These are phyloP conservation scores for Cylindrotheca closterium DNA, from an alignment of 108 stramenopile genomes.

Conservation along the genomic window DNA sequence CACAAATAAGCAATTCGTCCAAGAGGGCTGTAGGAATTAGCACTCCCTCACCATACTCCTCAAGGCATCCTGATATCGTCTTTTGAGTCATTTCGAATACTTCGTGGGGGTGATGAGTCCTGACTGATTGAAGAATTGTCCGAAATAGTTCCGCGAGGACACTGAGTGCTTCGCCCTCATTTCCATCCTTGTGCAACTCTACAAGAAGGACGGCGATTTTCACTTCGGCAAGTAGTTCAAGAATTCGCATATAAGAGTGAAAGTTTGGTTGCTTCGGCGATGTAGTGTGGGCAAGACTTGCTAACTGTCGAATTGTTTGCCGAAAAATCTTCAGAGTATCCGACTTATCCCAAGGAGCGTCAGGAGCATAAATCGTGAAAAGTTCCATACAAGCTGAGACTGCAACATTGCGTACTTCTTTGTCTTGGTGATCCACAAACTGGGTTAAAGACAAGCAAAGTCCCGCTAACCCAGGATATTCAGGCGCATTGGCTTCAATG, in stretches of 20 bases:
- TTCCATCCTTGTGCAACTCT: conserved; percentile 50
- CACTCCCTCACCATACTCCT: conserved; percentile 63
- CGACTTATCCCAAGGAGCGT: conserved; percentile 68
- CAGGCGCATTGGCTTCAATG: conserved; percentile 27
- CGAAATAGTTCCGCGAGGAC: conserved; percentile 58
- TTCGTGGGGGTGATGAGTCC: conserved; percentile 68
- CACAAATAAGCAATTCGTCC: conserved; percentile 66
- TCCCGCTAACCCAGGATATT: conserved; percentile 58
- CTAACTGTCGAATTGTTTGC: conserved; percentile 73
- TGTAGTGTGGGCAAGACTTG: conserved; percentile 55
- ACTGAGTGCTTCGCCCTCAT: conserved; percentile 54
- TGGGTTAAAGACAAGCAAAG: conserved; percentile 45
- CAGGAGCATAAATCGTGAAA: conserved; percentile 79
- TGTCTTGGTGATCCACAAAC: conserved; percentile 60
- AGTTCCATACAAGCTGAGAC: conserved; percentile 72
- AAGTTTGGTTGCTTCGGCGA: conserved; percentile 38
- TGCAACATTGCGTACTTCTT: conserved; percentile 66
- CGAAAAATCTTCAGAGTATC: conserved; percentile 68
- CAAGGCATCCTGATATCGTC: conserved; percentile 63
- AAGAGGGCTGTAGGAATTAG: conserved; percentile 60
- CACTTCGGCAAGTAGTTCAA: conserved; percentile 73
- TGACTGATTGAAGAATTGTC: conserved; percentile 53
- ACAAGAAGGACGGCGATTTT: conserved; percentile 81
- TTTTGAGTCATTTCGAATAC: conserved; percentile 48
- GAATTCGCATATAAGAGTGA: conserved; percentile 53